phyloP scores from a whole-genome alignment of 371 early-diverging fungal genomes.

The Saksenaea vasiformis region DNA sequence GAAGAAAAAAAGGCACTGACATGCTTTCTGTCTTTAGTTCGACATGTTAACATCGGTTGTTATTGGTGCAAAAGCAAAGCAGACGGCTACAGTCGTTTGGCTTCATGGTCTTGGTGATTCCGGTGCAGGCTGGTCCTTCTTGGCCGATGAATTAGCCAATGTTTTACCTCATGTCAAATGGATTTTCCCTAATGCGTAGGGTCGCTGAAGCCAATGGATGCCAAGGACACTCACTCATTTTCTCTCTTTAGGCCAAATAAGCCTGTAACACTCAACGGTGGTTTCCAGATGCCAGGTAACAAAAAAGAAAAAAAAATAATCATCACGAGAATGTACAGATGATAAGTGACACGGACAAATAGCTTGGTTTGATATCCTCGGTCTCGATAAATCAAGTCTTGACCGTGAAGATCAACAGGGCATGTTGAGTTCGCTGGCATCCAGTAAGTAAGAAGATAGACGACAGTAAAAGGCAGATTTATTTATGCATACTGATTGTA shows the following conservation, averaged over 20 bases:
- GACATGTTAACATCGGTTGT: constrained; percentile 47
- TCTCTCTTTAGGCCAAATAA: constrained; percentile 55
- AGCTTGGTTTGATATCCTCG: constrained; percentile 81
- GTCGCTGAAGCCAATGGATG: neutral
- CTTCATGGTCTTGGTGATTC: constrained; percentile 78
- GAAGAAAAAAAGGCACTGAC: no score
- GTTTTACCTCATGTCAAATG: constrained; percentile 82
- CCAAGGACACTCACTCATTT: neutral
- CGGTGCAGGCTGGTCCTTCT: constrained; percentile 72
- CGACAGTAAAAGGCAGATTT: no score
- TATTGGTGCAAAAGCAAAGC: constrained; percentile 53
- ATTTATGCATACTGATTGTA: constrained; percentile 24
- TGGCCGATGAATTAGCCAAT: constrained; percentile 61
- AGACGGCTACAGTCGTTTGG: constrained; percentile 81
- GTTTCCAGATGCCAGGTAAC: constrained; percentile 86
- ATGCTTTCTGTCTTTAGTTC: neutral
- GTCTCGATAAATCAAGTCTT: constrained; percentile 50
- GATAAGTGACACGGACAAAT: neutral
- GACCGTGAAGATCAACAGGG: constrained; percentile 78
- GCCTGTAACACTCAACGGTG: constrained; percentile 86
- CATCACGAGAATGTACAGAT: neutral
- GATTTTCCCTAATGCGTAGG: constrained; percentile 83
- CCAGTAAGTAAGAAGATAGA: constrained; percentile 38
- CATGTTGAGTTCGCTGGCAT: constrained; percentile 63
- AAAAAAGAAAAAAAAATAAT: constrained; percentile 5